phyloP scores from a whole-genome alignment of 495 filamentous ascomycete species.

The Lophiotrema nucula region DNA sequence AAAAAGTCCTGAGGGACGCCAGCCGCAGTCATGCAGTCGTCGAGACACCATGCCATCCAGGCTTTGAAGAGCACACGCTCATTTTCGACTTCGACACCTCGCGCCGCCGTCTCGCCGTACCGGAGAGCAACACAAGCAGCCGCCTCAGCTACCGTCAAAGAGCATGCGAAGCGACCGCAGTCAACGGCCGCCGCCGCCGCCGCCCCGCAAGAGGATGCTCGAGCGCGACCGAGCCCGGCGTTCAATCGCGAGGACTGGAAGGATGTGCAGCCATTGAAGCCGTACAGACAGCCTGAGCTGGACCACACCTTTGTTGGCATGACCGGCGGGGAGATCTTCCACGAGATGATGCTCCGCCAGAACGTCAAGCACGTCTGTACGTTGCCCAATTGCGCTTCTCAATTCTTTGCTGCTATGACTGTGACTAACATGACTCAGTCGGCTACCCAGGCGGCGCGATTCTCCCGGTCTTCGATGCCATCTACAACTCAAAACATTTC shows the following conservation, averaged over 20 bases:
- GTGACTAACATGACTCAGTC: conserved; percentile 47
- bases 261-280: conserved; percentile 41
- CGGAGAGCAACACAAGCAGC: conserved; percentile 28
- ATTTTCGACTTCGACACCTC: conserved; percentile 32
- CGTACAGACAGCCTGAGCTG: conserved; percentile 42
- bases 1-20: conserved; percentile 6
- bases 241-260: conserved; percentile 45
- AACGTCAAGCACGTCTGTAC: conserved; percentile 77
- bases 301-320: conserved; percentile 77
- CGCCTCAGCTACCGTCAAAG: conserved; percentile 30
- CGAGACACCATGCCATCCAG: conserved; percentile 18
- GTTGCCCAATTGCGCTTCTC: conserved; percentile 18
- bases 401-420: conserved; percentile 24
- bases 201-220: conserved; percentile 21
- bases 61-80: conserved; percentile 21
- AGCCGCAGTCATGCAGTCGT: conserved; percentile 12
- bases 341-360: conserved; percentile 97
- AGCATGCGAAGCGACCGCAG: conserved; percentile 34
- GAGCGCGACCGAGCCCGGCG: conserved; percentile 41
- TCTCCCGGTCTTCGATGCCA: conserved; percentile 80
- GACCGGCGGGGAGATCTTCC: conserved; percentile 95
- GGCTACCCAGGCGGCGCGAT: conserved; percentile 79
- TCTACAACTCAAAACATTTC: conserved; percentile 78
- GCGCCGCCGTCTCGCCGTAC: conserved; percentile 41
- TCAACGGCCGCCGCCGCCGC: conserved; percentile 40